Evolutionary conservation across 495 filamentous ascomycete genomes (phyloP), one percentile per base, ranked within the genome.

Genomic region (Aspergillus campestris): DNA sequence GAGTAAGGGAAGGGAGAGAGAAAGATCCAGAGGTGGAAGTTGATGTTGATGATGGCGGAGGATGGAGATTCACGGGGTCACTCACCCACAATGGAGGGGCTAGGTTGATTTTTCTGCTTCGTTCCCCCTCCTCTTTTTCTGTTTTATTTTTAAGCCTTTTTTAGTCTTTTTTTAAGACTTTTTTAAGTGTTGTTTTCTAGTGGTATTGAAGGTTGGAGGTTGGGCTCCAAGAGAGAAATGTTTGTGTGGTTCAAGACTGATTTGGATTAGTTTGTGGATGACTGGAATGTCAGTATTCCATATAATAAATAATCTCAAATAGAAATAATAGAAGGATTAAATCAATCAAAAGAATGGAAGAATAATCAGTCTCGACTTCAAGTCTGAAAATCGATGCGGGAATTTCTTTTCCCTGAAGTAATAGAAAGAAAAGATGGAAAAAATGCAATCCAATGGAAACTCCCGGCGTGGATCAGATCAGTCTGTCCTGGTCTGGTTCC

Each of bases 401-500:
- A 33, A 47, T 34, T 38, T 45, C 10, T 9, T 15, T 31, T 30
- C 27, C 29, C 24, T 13, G 30, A 41, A 41, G 12, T 41, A 13
- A 30, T 41, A 30, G 13, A 24, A 33, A 29, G 40, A 34, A 43
- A 45, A 47, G 40, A 45, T 43, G 43, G 28, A 45, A 41, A 50
- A 42, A 42, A 51, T 24, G 18, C 18, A 24, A 24, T 24, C 18
- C 18, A 24, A 24, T 24, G 18, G 18, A 24, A 24, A n/a, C n/a
- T n/a, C n/a, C n/a, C 34, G 18, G n/a, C 42, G 51, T 53, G 50
- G 50, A 53, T 49, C 42, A 38, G 36, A 34, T 45, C 42, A 44
- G 46, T n/a, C n/a, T n/a, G n/a, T n/a, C n/a, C n/a, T n/a, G n/a
- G 45, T 42, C 47, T 47, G 51, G 51, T 53, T 53, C 51, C 51